Conservation (phyloP, 768 basidiomycete genomes). For the Sporobolomyces roseus region DNA sequence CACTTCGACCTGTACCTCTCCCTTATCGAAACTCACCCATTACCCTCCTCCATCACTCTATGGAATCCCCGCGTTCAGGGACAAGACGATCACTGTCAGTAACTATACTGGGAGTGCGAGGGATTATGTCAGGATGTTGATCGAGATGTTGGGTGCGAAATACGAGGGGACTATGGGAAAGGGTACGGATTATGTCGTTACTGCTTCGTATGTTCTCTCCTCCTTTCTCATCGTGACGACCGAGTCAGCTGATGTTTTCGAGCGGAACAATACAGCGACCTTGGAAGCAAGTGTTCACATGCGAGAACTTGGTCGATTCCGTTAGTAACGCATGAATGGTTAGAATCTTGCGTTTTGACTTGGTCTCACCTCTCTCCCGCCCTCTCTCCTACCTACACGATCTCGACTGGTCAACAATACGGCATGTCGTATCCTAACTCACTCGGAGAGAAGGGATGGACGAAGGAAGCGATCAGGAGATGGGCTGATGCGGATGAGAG, state of each 20-base stretch:
- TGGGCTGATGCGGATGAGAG: conserved; percentile 42
- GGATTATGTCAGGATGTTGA: conserved; percentile 81
- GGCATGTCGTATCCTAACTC: conserved; percentile 23
- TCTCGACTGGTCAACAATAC: not conserved
- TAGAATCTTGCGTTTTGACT: conserved; percentile 79
- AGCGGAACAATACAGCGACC: no score
- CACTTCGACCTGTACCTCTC: conserved; percentile 26
- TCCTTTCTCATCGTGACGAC: not conserved
- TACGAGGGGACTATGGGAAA: conserved; percentile 80
- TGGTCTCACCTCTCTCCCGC: conserved; percentile 54
- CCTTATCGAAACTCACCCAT: conserved; percentile 73
- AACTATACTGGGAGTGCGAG: conserved; percentile 83
- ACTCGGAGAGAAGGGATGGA: conserved; percentile 26
- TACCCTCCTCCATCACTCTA: conserved; percentile 54
- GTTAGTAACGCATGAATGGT: conserved; percentile 82
- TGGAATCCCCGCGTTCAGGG: not conserved
- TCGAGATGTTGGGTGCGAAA: conserved; percentile 67
- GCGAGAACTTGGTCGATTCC: conserved; percentile 77
- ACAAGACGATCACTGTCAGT: conserved; percentile 72
- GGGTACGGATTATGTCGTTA: conserved; percentile 73
- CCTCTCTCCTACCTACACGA: conserved; percentile 26
- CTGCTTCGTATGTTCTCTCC: conserved; percentile 64
- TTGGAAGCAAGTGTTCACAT: conserved; percentile 63
- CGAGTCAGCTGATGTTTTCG: no score
- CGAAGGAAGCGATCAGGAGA: conserved; percentile 31